Evolutionary conservation across 176 grass and related monocot genomes (phyloP), one percentile per base, ranked within the genome.

Genomic region (Musa acuminata): DNA sequence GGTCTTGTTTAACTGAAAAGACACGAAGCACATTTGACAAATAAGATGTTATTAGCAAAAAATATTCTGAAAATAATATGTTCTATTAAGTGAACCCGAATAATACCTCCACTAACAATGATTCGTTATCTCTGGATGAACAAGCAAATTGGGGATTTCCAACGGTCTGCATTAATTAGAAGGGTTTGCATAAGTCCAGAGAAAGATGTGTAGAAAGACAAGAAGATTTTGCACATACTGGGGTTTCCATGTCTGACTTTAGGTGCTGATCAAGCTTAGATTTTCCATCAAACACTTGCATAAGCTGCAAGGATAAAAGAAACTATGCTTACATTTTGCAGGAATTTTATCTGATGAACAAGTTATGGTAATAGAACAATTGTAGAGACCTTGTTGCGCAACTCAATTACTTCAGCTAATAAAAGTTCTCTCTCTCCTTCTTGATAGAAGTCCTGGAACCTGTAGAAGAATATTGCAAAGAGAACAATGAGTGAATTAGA

Each of bases 391-490:
- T 99, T 86, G 71, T 94, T 87, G 67, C 90, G 84, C 77, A 94
- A 80, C 19, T 89, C 81, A 63, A 84, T 85, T 64, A 99, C 71
- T 90, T 99, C 90, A 77, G 85, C 88, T 77, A 85, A 75, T 55
- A 99, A 10, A 91, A 89, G 52, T 59, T 94, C 86, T 72, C 88
- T 87, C 80, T 94, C 95, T 53, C 95, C 90, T 85, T 90, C 94
- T 63, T 85, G 64, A 22, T 76, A 87, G 13, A 99, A 99, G 7
- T 94, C 82, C 35, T 89, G 86, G 21, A 83, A 94, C 66, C 95
- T 99, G 72, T 62, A 62, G 77, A 64, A 68, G 27, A 57, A 80
- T 71, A 71, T 69, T 69, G 62, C 22, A 13, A 14, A 79, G 23
- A 27, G 7, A 71, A 19, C 22, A 66, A 57, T 55, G 8, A 57